Evolutionary conservation across 805 yeast species (phyloP).

Genomic region (Yamadazyma laniorum): DNA sequence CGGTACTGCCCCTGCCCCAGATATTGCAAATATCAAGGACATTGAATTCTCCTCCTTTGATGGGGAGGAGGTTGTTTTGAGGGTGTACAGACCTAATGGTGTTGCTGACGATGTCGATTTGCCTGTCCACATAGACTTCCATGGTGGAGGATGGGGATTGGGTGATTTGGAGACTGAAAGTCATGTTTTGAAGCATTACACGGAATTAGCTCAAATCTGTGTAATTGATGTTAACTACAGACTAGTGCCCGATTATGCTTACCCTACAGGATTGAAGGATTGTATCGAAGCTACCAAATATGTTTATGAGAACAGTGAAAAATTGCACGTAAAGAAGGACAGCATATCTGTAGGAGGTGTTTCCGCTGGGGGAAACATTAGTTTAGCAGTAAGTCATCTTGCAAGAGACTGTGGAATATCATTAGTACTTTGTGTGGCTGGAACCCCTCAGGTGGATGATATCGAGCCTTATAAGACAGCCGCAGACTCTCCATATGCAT

Average conservation of each 20-base stretch:
- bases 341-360: slow-evolving; percentile 25
- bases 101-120: slow-evolving; percentile 18
- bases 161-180: slow-evolving; percentile 30
- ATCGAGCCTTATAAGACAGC: slow-evolving; percentile 21
- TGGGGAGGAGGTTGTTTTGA: slow-evolving; percentile 19
- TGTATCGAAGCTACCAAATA: slow-evolving; percentile 26
- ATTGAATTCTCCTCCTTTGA: slow-evolving; percentile 24
- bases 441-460: slow-evolving; percentile 31
- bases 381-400: slow-evolving; percentile 25
- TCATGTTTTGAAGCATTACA: slow-evolving; percentile 26
- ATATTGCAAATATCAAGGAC: slow-evolving; percentile 24
- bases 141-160: slow-evolving; percentile 35
- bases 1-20: slow-evolving; percentile 32
- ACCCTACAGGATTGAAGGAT: slow-evolving; percentile 26
- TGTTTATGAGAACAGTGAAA: slow-evolving; percentile 20
- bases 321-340: slow-evolving; percentile 16
- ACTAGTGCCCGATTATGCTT: slow-evolving; percentile 26
- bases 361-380: slow-evolving; percentile 25
- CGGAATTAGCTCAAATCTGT: slow-evolving; percentile 19
- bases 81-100: slow-evolving; percentile 27
- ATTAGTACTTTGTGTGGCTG: slow-evolving; percentile 24
- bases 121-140: slow-evolving; percentile 31
- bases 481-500: slow-evolving; percentile 24
- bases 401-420: slow-evolving; percentile 23
- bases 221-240: slow-evolving; percentile 31